Evolutionary conservation across 352 stramenopile species (phyloP), one percentile per base, ranked within the genome.

Genomic region (Globisporangium camurandrum): DNA sequence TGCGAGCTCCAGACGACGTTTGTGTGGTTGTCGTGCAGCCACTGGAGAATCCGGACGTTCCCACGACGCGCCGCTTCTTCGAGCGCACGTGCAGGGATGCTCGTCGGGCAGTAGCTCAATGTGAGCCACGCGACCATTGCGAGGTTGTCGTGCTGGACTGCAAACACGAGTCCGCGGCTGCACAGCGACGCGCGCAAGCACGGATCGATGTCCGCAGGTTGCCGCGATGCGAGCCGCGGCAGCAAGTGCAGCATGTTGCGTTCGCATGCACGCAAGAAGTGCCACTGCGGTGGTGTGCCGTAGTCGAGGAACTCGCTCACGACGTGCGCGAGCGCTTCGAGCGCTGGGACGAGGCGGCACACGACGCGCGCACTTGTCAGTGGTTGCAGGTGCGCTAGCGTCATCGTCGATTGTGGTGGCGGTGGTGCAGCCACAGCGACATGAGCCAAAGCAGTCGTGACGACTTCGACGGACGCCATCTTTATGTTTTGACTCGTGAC

Each of bases 1-100:
- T 37, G 47, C 11, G 40, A 55, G 49, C 49, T 55, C 49, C 49
- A 55, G 27, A 55, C 49, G 1, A 49, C 49, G 10, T 55, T 55
- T 22, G 16, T 22, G 11, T 55, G 49, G 39, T 55, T 27, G 6
- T 39, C 49, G 3, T 27, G 30, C 14, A 55, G 49, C 49, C 49
- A 55, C 28, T 43, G 24, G 2, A 55, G 10, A 3, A 55, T 38
- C 1, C 31, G 39, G 27, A 55, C 26, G 40, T 55, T 46, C 20
- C 49, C 49, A 6, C n/a, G 12, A 16, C 49, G 49, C 27, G 38
- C 41, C 5, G 49, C 49, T 28, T 36, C 49, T 30, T 55, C 49
- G 9, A 55, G 33, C 1, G 27, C 49, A 12, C 48, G 47, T 16
- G 47, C 49, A 1, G 49, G 49, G 24, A 46, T 46, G 20, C 49